phyloP scores from a whole-genome alignment of 371 early-diverging fungal genomes.

The Quaeritorhiza haematococci region DNA sequence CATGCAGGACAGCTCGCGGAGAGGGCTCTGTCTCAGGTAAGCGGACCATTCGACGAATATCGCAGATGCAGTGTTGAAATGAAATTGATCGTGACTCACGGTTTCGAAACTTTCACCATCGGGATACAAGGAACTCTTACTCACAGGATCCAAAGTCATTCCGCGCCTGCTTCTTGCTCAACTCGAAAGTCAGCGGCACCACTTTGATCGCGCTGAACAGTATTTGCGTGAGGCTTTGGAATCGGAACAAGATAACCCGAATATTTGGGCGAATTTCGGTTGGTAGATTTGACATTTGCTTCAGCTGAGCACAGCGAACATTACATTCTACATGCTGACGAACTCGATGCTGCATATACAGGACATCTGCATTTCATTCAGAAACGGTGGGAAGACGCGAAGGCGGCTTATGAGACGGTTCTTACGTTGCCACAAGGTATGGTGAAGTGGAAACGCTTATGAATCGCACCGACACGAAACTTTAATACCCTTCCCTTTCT shows the following conservation, averaged over 20 bases:
- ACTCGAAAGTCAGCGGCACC: conserved; percentile 36
- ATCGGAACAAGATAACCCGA: conserved; percentile 36
- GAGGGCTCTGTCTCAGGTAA: conserved; percentile 36
- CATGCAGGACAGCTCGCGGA: conserved; percentile 43
- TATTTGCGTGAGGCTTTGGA: conserved; percentile 36
- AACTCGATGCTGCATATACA: background rate
- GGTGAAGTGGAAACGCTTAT: background rate
- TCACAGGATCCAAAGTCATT: conserved; percentile 20
- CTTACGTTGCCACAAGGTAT: conserved; percentile 35
- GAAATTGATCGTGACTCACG: background rate
- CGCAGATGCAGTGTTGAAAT: no score
- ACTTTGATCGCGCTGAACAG: conserved; percentile 24
- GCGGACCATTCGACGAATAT: background rate
- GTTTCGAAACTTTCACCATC: background rate
- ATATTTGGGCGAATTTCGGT: conserved; percentile 43
- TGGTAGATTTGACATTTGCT: background rate
- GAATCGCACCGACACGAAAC: background rate
- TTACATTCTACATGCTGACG: background rate
- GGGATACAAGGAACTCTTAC: conserved; percentile 37
- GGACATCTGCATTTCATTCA: conserved; percentile 37
- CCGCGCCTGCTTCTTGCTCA: conserved; percentile 38
- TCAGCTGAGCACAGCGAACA: background rate
- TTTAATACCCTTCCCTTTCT: no score
- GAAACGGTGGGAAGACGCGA: conserved; percentile 29
- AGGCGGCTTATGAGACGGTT: conserved; percentile 41